Evolutionary conservation across 2,329 filamentous ascomycete species (phyloP).

Genomic region (Periconia sp.): DNA sequence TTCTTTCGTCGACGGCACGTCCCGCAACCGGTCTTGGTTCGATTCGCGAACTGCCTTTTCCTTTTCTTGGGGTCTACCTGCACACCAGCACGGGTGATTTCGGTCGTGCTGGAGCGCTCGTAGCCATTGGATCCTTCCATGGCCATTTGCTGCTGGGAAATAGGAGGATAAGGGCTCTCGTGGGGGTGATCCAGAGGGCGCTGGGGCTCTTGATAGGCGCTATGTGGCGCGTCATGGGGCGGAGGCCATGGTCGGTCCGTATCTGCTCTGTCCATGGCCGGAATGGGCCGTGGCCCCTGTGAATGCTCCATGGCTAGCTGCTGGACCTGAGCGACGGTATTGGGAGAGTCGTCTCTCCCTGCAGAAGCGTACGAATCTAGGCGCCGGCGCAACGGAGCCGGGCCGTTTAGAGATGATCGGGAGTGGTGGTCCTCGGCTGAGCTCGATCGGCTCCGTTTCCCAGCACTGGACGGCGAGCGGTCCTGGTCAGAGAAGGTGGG

Average conservation of each 20-base stretch:
- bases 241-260: slow-evolving; percentile 36
- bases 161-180: slow-evolving; percentile 15
- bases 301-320: slow-evolving; percentile 27
- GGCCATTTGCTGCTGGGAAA: slow-evolving; percentile 14
- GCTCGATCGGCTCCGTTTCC: slow-evolving; percentile 70
- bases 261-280: slow-evolving; percentile 32
- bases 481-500: slow-evolving; percentile 26
- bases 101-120: slow-evolving; percentile 37
- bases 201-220: slow-evolving; percentile 31
- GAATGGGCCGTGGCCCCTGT: slow-evolving; percentile 29
- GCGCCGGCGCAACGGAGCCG: slow-evolving; percentile 42
- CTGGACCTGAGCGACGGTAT: slow-evolving; percentile 17
- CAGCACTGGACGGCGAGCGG: slow-evolving; percentile 38
- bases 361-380: slow-evolving; percentile 42
- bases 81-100: slow-evolving; percentile 50
- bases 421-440: slow-evolving; percentile 54
- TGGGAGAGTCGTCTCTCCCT: slow-evolving; percentile 39
- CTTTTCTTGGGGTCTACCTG: slow-evolving; percentile 55
- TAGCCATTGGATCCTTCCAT: slow-evolving; percentile 19
- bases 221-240: slow-evolving; percentile 29
- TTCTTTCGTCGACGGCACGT: slow-evolving; percentile 93
- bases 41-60: slow-evolving; percentile 80
- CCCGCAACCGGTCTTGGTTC: slow-evolving; percentile 94
- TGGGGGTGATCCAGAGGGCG: slow-evolving; percentile 25
- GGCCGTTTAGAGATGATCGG: slow-evolving; percentile 43